Base-by-base conservation (phyloP, 257 asterid species). In the Phtheirospermum japonicum region DNA sequence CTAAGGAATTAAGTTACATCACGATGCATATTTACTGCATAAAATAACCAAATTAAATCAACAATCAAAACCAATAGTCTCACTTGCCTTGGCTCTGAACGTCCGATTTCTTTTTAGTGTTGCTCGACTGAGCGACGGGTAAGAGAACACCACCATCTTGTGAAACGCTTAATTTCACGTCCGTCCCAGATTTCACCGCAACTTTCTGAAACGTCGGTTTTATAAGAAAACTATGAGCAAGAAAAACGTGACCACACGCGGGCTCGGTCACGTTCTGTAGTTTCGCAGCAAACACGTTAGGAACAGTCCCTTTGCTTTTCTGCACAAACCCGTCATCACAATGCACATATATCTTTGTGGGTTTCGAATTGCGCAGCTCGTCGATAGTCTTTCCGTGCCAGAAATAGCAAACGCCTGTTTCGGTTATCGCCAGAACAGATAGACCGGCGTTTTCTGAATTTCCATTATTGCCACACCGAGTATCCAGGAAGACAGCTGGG, bases 371-470 rank as follows among this genome's bases (percentile, higher is more conserved):
- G 20, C 65, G 83, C 66, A 92, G 50, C 59, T 82, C 99, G 45
- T 83, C 85, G 14, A 83, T 69, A 51, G 77, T 80, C 66, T 75
- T 80, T 52, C 79, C 97, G 49, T 83, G 82, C 97, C 97, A 92
- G 74, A 89, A 85, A 74, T 89, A 92, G 71, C 99, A 86, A 45
- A 83, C 75, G 11, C 99, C 99, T 26, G 67, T 42, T 85, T 92
- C 99, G 52, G 99, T 80, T 80, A 92, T 79, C 36, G 97, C 96
- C 79, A 92, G 58, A 75, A 87, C 79, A 43, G 86, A 85, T 40
- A 92, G 71, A 57, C 89, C 79, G 19, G 74, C 64, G 67, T 83
- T 59, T 31, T 82, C 84, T 72, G 28, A 65, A 65, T 76, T 78
- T 67, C 62, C 75, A 63, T 69, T 60, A 49, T 32, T 46, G 40